Base-by-base conservation (phyloP, 2,329 filamentous ascomycete species). In the Phialemoniopsis sp. region DNA sequence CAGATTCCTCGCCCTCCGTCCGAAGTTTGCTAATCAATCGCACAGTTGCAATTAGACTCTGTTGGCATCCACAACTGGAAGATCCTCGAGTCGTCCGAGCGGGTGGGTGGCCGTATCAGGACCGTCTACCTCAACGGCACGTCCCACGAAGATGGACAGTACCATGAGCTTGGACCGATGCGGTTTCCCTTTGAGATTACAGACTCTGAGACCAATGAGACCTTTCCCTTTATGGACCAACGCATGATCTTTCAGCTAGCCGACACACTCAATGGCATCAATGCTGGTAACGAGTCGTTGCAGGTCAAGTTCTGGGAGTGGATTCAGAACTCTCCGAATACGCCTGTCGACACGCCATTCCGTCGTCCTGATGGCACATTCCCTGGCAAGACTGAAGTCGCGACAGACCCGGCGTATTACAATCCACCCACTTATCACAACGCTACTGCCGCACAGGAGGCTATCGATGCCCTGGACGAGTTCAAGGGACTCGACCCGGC, bases 21-120 rank as follows among this genome's bases (percentile, higher is more conserved):
- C n/a, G n/a, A n/a, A n/a, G n/a, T n/a, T n/a, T n/a, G n/a, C n/a
- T n/a, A n/a, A n/a, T n/a, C n/a, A n/a, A n/a, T n/a, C n/a, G n/a
- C n/a, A n/a, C 59, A 57, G 32, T 47, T 66, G 10, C 55, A 69
- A 12, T 61, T 70, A 3, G 60, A 66, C 17, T 66, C 64, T 7
- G 63, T 67, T 4, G 65, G 67, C 1, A 57, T 71, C 13, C 59
- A 62, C 13, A 62, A 69, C 37, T 66, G 66, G 66, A 63, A 67
- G 34, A 64, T 71, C 1, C 49, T 65, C 4, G 67, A 71, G 45
- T 65, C 67, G 0, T 61, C 62, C 0, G 49, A 60, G 3, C 54
- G 65, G 4, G 40, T 68, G 2, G 67, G 67, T 1, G 67, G 67
- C 3, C 61, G 67, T 4, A 63, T 70, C 21, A 61, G 60, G 35